phyloP scores from a whole-genome alignment of 2,329 filamentous ascomycete species.

The Fusarium sp. region DNA sequence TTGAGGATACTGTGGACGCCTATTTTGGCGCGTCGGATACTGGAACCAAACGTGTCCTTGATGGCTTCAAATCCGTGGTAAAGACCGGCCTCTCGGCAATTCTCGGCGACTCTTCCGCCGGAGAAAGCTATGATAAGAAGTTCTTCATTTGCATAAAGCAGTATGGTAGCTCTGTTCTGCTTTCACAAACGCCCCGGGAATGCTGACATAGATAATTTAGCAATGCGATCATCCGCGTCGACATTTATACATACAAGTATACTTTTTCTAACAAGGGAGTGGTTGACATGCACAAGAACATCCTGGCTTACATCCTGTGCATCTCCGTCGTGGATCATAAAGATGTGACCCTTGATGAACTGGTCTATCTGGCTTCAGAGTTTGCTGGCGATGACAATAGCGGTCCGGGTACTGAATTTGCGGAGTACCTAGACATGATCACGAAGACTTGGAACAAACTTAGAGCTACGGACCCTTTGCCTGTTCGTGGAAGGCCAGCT shows the following conservation, averaged over 20 bases:
- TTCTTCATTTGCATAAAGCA: not conserved
- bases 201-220: not conserved
- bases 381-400: not conserved
- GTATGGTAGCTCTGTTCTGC: not conserved
- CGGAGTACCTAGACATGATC: not conserved
- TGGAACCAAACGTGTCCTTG: not conserved
- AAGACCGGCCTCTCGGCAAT: not conserved
- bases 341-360: not conserved
- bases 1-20: not conserved
- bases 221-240: not conserved
- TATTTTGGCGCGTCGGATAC: not conserved
- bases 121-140: not conserved
- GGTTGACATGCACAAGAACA: not conserved
- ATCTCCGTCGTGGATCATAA: not conserved
- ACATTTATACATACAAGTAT: not conserved
- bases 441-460: not conserved
- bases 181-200: accelerated
- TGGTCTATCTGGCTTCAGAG: not conserved
- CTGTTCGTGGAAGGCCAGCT: not conserved
- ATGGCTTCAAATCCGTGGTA: not conserved
- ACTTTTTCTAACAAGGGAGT: not conserved
- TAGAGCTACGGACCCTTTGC: not conserved
- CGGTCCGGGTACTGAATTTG: not conserved
- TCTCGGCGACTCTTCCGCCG: not conserved
- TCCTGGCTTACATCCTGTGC: not conserved